Percentiles rank a stretch among this genome's conserved stretches.
Conservation (phyloP, 371 early-diverging fungal species). For the Apophysomyces trapeziformis region DNA sequence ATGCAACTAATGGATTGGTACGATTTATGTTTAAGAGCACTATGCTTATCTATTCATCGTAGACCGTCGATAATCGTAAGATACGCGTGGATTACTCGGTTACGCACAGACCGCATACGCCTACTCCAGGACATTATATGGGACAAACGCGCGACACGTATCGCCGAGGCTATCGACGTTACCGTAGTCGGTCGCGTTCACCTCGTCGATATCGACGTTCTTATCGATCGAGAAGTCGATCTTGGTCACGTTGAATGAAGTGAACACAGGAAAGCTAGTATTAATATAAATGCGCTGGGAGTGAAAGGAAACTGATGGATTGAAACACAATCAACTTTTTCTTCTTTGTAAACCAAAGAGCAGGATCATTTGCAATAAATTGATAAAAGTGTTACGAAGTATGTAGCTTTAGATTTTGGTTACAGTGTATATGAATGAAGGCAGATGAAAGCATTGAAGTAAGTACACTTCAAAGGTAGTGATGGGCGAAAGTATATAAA, state of each 20-base stretch:
- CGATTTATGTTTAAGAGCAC: background rate
- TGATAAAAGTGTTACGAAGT: no score
- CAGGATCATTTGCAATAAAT: no score
- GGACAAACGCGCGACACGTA: slow-evolving; percentile 46
- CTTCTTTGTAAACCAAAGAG: no score
- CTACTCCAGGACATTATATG: slow-evolving; percentile 74
- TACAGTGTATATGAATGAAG: no score
- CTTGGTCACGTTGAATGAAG: slow-evolving; percentile 3
- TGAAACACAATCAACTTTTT: no score
- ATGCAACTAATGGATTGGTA: slow-evolving; percentile 46
- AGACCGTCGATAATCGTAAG: slow-evolving; percentile 69
- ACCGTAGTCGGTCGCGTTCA: slow-evolving; percentile 16
- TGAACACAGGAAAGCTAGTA: no score
- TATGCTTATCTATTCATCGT: background rate
- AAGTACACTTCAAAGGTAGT: no score
- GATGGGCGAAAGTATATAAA: no score
- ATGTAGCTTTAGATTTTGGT: no score
- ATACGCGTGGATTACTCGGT: slow-evolving; percentile 81
- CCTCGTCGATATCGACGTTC: slow-evolving; percentile 14
- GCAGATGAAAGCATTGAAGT: no score
- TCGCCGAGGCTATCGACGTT: slow-evolving; percentile 17
- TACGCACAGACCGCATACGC: slow-evolving; percentile 64
- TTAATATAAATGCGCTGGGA: no score
- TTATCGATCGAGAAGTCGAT: slow-evolving; percentile 6
- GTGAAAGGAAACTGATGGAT: no score